These are phyloP conservation scores for Solanum etuberosum DNA, from an alignment of 257 asterid genomes.

Conservation along the genomic window DNA sequence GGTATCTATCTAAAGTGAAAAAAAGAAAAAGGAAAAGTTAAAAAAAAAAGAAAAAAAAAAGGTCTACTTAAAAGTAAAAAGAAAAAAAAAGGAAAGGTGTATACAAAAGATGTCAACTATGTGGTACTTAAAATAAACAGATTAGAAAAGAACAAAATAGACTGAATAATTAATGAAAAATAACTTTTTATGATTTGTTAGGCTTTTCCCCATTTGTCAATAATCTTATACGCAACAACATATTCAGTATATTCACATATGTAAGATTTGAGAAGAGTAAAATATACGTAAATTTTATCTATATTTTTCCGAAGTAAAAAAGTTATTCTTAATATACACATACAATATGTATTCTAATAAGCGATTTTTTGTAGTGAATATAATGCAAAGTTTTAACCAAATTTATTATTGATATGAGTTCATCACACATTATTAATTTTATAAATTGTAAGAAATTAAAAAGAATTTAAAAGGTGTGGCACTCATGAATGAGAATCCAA, in stretches of 20 bases:
- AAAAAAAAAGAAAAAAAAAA: not conserved
- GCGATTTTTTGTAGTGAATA: not conserved
- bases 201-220: not conserved
- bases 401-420: not conserved
- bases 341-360: not conserved
- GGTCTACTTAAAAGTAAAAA: not conserved
- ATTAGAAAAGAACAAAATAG: not conserved
- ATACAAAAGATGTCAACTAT: not conserved
- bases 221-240: not conserved
- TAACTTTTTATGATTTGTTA: not conserved
- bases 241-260: not conserved
- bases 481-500: not conserved
- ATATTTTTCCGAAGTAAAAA: not conserved
- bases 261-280: rapidly evolving
- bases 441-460: not conserved
- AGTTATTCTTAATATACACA: rapidly evolving
- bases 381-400: not conserved
- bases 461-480: not conserved
- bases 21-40: not conserved
- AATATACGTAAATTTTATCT: rapidly evolving
- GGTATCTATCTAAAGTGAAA: not conserved
- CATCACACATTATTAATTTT: not conserved
- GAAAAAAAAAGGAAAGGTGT: not conserved
- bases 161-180: not conserved
- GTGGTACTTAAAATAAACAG: not conserved